Evolutionary conservation across 768 basidiomycete species (phyloP), one percentile per base, ranked within the genome.

Genomic region (Rhodotorula diobovata): DNA sequence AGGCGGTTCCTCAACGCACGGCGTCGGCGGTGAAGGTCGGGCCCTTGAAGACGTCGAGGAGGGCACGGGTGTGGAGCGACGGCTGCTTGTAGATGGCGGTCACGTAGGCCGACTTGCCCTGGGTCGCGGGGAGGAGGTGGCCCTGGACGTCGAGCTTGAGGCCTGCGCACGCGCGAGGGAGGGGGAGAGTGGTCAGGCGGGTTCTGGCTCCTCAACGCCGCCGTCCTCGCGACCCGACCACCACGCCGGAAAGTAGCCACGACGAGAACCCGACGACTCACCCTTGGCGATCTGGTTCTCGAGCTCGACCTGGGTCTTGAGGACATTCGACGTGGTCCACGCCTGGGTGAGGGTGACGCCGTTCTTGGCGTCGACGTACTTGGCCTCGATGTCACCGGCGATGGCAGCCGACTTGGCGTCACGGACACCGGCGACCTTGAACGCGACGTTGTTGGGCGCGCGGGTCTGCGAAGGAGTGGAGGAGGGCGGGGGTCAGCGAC

Each of bases 1-100:
- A 18, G 37, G 25, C 0, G 15, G 57, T n/a, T n/a, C n/a, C n/a
- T n/a, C n/a, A n/a, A 61, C 72, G 43, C 39, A 73, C 96, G 71
- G 91, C 86, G 83, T 99, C 96, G 61, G 93, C 89, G 76, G 93
- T 97, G 86, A 98, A 90, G 63, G 92, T 95, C 58, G 95, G 95
- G 62, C 96, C 96, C 89, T 91, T 95, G 89, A 96, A 90, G 77
- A 96, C 82, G 81, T 99, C 95, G 73, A 98, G 86, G 79, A 85
- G 83, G 71, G 90, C 91, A 70, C 93, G 90, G 78, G 90, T 87
- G 87, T 98, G 93, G 79, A 98, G 83, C 71, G 90, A 91, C 63
- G 92, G 91, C 83, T 96, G 93, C 87, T 97, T 97, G 88, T 93
- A 97, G 81, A 86, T 84, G 73, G 90, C 85, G 78, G 87, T 89